A percentile compares a stretch with the other conserved stretches of the same genome.
phyloP scores from a whole-genome alignment of 371 early-diverging fungal species.

The Blakeslea trispora region DNA sequence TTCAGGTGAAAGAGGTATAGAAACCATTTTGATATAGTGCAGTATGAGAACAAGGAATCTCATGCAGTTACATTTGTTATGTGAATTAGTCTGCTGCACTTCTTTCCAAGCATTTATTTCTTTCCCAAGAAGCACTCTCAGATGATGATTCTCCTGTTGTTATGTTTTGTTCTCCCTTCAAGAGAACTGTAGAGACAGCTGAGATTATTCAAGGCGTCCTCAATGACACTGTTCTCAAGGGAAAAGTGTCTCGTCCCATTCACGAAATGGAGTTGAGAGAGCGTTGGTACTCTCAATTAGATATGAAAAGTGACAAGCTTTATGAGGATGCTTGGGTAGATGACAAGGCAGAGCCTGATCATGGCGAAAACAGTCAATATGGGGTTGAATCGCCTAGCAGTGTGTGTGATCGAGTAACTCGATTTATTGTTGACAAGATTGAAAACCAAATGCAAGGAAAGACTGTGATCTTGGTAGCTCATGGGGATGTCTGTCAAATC shows the following conservation, averaged over 20 bases:
- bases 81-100: slow-evolving; percentile 36
- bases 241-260: slow-evolving; percentile 22
- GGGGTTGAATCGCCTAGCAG: slow-evolving; percentile 40
- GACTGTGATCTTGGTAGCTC: slow-evolving; percentile 45
- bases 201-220: slow-evolving; percentile 39
- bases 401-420: slow-evolving; percentile 43
- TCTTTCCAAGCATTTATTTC: slow-evolving; percentile 36
- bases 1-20: slow-evolving; percentile 44
- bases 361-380: slow-evolving; percentile 42
- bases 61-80: background rate
- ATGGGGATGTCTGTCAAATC: slow-evolving; percentile 54
- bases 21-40: background rate
- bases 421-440: slow-evolving; percentile 40
- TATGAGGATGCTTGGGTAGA: slow-evolving; percentile 44
- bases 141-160: slow-evolving; percentile 25
- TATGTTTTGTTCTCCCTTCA: slow-evolving; percentile 52
- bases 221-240: slow-evolving; percentile 27
- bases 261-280: slow-evolving; percentile 39
- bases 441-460: slow-evolving; percentile 44
- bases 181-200: slow-evolving; percentile 48
- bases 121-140: slow-evolving; percentile 13
- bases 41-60: background rate
- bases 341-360: slow-evolving; percentile 39
- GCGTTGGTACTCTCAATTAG: slow-evolving; percentile 45
- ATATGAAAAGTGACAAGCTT: slow-evolving; percentile 42